These are phyloP conservation scores for Euphorbia schlechtendalii DNA, from an alignment of 441 rosid species.

Conservation along the genomic window DNA sequence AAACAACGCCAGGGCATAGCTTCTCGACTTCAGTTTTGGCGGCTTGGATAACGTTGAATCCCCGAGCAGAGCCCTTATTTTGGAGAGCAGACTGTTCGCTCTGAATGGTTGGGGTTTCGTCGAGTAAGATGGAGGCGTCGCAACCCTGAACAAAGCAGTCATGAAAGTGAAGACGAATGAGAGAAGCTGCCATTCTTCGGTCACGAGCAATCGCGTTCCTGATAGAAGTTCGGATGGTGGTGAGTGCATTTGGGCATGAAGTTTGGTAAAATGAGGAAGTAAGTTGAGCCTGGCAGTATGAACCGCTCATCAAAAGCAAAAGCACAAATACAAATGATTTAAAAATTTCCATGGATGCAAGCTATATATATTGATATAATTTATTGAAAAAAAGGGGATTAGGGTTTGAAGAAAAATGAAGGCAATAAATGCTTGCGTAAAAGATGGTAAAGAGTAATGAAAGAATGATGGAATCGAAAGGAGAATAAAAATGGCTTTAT, in stretches of 20 bases:
- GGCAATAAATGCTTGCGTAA: not conserved
- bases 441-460: not conserved
- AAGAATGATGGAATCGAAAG: not conserved
- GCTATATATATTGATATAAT: too few relatives aligned
- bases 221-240: constrained; percentile 39
- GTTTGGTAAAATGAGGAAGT: constrained; percentile 37
- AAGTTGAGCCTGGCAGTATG: constrained; percentile 33
- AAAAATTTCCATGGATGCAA: not conserved
- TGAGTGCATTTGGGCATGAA: constrained; percentile 40
- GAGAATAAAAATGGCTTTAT: not conserved
- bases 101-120: constrained; percentile 33
- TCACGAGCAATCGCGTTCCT: constrained; percentile 41
- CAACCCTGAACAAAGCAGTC: too few relatives aligned
- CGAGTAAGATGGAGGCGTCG: constrained; percentile 50
- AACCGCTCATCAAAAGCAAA: not conserved
- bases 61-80: constrained; percentile 37
- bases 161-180: constrained; percentile 56
- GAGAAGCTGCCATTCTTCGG: constrained; percentile 59
- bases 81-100: too few relatives aligned
- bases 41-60: constrained; percentile 42
- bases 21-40: constrained; percentile 42
- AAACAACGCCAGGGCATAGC: constrained; percentile 48
- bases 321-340: not conserved
- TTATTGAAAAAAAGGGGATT: too few relatives aligned
- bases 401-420: not conserved